Evolutionary conservation across 2,329 filamentous ascomycete species (phyloP), one percentile per base, ranked within the genome.

Genomic region (Aspergillus pseudoviridinutans): DNA sequence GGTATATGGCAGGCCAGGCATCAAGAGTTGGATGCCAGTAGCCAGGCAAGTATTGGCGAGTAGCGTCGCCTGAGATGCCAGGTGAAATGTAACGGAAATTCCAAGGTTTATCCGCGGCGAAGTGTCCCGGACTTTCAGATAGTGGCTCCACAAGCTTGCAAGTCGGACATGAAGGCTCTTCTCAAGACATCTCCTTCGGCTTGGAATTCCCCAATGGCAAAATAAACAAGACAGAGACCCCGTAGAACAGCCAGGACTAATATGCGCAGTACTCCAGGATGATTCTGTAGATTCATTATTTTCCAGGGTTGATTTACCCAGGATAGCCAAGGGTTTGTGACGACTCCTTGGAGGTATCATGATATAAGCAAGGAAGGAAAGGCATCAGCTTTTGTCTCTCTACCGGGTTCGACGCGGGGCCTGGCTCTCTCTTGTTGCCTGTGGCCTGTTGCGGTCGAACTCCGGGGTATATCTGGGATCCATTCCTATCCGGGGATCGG

Each of bases 391-490:
- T 47, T 14, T 47, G 64, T 58, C 49, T 54, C 49, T 65, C 64
- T 71, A 75, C 64, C 74, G 73, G 56, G 71, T 64, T 55, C 73
- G 70, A 55, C 74, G 74, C n/a, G 70, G 72, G 59, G 66, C 61
- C 59, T 75, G 69, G 55, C 67, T 64, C 52, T 74, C 72, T 66
- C 75, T 71, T 61, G 74, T 64, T 64, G 71, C 68, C 58, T 74
- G 74, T 64, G 73, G 71, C 64, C 74, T 73, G 69, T 65, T 73
- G 62, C 71, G 72, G 61, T 75, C 74, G 60, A 68, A 69, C 59
- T 77, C 75, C 62, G 74, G 71, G 57, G 74, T 73, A 63, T 76
- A 77, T 72, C 75, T 76, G 56, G 73, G 66, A 56, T 76, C 75
- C 69, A 76, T 74, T 71, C 68, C 70, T 70, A 75, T 73, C 69